These are phyloP conservation scores for Termitomyces sp. DNA, from an alignment of 768 basidiomycete species.

Conservation along the genomic window DNA sequence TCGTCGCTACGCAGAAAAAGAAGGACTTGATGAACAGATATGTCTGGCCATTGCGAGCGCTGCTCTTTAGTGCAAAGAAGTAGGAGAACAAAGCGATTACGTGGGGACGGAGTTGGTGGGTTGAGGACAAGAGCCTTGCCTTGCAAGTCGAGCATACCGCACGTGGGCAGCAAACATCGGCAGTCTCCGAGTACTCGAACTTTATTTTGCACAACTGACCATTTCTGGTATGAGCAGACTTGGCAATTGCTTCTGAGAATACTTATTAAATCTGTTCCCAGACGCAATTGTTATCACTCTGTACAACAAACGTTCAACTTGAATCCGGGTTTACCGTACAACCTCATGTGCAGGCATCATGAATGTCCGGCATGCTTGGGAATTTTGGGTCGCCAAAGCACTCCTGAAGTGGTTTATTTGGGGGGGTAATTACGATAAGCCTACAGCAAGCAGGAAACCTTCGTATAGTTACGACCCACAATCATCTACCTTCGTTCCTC, in stretches of 20 bases:
- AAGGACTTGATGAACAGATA: neutral
- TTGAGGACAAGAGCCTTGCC: conserved; percentile 4
- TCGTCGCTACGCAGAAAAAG: neutral
- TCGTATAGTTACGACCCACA: too few species aligned
- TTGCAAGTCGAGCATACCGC: conserved; percentile 11
- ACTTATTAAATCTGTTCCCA: neutral
- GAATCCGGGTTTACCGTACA: neutral
- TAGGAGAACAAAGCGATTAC: neutral
- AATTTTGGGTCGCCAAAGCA: neutral
- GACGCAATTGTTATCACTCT: neutral
- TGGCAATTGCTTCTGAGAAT: neutral
- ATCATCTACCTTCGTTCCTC: too few species aligned
- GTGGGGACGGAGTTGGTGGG: neutral
- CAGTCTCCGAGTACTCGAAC: conserved; percentile 14
- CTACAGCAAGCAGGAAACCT: too few species aligned
- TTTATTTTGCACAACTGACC: conserved; percentile 4
- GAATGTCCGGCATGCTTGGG: neutral
- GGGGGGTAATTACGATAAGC: too few species aligned
- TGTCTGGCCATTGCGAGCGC: neutral
- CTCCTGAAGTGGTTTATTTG: too few species aligned
- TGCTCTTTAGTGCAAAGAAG: neutral
- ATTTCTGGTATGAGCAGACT: neutral
- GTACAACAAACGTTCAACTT: neutral
- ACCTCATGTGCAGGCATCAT: neutral
- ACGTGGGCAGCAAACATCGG: conserved; percentile 11